Base-by-base conservation (phyloP, 2,329 filamentous ascomycete genomes). In the Verticillium zaregamsianum region DNA sequence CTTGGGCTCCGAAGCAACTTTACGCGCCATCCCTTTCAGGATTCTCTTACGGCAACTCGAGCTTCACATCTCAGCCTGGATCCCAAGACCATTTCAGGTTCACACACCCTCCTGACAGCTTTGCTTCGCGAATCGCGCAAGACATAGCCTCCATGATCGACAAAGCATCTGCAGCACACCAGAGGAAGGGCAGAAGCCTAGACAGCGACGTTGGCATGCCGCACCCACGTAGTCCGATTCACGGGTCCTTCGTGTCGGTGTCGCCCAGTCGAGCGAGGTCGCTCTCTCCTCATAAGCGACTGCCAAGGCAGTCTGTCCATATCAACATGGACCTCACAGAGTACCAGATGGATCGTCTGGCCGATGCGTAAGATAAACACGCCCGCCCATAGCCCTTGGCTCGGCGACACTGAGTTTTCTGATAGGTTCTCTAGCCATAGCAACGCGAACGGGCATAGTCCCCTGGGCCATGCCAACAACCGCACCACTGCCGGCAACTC, bases 251-350 rank as follows among this genome's bases (percentile, higher is more conserved):
- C 54, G 70, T 78, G n/a, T 69, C 73, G 6, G 64, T 75, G 3
- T 74, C 77, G 15, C 63, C 69, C 1, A 63, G 61, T 14, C 69
- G 74, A 58, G 68, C 76, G 45, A 71, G 70, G 20, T 76, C 76
- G 2, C 69, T 71, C 2, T 77, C 79, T 4, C 74, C 73, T 5
- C 71, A 68, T 45, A 73, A 75, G 59, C 70, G 72, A 2, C 67
- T 68, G 23, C 60, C 66, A 20, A 72, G 76, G 23, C 74, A 78
- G 55, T 76, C 76, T 2, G 70, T 83, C 23, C 76, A 79, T 45
- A 75, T 83, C 33, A 78, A 79, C 28, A 74, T 83, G 66, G 81
- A 80, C 63, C 65, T 83, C 60, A 83, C 80, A 5, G 78, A 82
- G 55, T 76, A 74, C 0, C 79, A 82, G 63, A 77, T 83, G 73